A percentile compares a stretch with the other conserved stretches of the same genome.
These are phyloP conservation scores for Xylaria sp. DNA, from an alignment of 2,329 filamentous ascomycete species.

Conservation along the genomic window DNA sequence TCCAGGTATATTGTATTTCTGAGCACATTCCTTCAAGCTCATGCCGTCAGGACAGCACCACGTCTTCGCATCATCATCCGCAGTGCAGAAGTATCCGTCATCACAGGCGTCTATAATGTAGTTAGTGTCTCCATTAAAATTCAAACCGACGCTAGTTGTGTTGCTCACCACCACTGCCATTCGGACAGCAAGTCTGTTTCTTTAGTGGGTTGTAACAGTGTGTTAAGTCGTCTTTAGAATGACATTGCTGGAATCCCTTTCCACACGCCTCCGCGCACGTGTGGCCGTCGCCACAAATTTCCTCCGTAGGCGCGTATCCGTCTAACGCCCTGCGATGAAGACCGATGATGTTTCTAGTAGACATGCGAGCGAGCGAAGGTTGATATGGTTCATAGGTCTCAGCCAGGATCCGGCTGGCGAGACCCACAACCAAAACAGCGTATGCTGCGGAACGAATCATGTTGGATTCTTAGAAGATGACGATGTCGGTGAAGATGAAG, in stretches of 20 bases:
- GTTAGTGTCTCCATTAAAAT: constrained; percentile 17
- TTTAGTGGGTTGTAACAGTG: constrained; percentile 68
- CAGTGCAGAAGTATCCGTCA: constrained; percentile 71
- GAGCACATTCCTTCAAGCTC: constrained; percentile 65
- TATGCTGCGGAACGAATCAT: constrained; percentile 44
- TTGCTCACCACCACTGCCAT: constrained; percentile 66
- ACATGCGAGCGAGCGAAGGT: constrained; percentile 45
- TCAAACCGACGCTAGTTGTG: constrained; percentile 21
- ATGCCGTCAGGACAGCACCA: constrained; percentile 70
- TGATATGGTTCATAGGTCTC: constrained; percentile 46
- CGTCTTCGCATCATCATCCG: constrained; percentile 61
- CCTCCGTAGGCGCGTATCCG: constrained; percentile 47
- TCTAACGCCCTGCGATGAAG: constrained; percentile 40
- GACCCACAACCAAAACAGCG: constrained; percentile 40
- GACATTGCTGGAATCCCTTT: constrained; percentile 48
- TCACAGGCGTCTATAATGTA: constrained; percentile 66
- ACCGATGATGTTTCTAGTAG: constrained; percentile 44
- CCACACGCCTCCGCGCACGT: constrained; percentile 52
- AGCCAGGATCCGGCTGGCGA: constrained; percentile 43
- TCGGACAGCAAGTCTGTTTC: constrained; percentile 67
- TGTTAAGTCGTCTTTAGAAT: constrained; percentile 56
- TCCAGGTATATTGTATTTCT: constrained; percentile 60
- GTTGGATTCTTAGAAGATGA: background rate
- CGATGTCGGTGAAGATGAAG: background rate
- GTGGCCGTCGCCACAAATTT: constrained; percentile 46